Base-by-base conservation (phyloP, 1,284 basidiomycete species). In the Malassezia dermatis region DNA sequence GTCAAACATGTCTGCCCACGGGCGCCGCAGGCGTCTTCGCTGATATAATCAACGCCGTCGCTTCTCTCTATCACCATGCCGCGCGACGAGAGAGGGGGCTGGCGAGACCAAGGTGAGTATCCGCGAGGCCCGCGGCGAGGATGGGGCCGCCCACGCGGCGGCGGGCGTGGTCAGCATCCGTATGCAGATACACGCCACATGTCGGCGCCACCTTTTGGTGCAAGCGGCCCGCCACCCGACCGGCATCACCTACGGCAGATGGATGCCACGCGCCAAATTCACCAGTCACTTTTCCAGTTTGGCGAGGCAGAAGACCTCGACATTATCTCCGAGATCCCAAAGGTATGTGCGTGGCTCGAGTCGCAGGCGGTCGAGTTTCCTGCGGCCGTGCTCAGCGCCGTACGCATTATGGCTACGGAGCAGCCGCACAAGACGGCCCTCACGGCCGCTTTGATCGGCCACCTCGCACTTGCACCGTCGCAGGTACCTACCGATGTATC, bases 391-490 rank as follows among this genome's bases (percentile, higher is more conserved):
- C 63, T 56, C 19, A 48, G 54, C 19, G 62, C 65, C 5, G 66
- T 69, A 32, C 57, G 67, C 11, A 53, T 69, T 37, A 67, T 68
- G 66, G 62, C 62, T 32, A 65, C 61, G 19, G 66, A 68, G 46
- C 67, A 69, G 54, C 65, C 67, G 1, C 65, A 65, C 48, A 67
- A 69, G 48, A 60, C 51, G 19, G 59, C 65, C 2, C 55, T 67
- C 26, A 63, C 61, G 11, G 70, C 70, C 10, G 70, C 71, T 0
- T 60, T 74, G 11, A 55, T 73, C 41, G 70, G 65, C 12, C 66
- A 68, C 42, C 60, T 74, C 10, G 42, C 35, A 26, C 49, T 42
- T 12, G 30, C 45, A 17, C 49, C 49, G 8, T 8, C 39, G 27
- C 24, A 19, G n/a, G 15, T 27, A 15, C 8, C 23, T 13, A n/a